Evolutionary conservation across 371 early-diverging fungal genomes (phyloP), one percentile per base, ranked within the genome.

Genomic region (Mucor racemosus): DNA sequence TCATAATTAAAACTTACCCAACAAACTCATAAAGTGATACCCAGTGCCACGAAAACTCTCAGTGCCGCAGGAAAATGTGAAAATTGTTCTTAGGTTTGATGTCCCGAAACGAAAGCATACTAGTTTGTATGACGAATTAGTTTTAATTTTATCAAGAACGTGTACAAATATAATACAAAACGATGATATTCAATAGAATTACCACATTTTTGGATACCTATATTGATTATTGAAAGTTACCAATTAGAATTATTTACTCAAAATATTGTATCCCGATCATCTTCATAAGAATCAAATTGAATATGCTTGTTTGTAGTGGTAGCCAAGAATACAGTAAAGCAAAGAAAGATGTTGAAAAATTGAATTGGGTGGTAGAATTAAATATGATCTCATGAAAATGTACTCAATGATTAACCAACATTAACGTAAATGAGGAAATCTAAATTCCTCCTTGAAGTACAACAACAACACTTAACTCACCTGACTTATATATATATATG

Each of bases 401-500:
- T 26, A 26, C 26, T 26, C 26, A 26, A 14, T 19, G 9, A 50
- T 50, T 50, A 53, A 21, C 26, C 53, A 21, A 53, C 53, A 53
- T 21, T 21, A 21, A 53, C 11, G 13, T 26, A 53, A 53, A 53
- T 53, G 31, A 53, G 38, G 5, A 53, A 31, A 31, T 13, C 53
- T 6, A 53, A 21, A 19, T 53, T 53, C 21, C 53, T 53, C 53
- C 53, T 53, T 53, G 53, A 53, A 53, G 19, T 14, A 53, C 53
- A 50, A 50, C 50, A 50, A 53, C 53, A 53, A 14, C 53, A 7
- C 38, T 38, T 38, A 53, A 36, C 36, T 36, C 34, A 57, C 38
- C 34, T 57, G 38, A 35, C 57, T 35, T 57, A 36, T 15, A 34
- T 19, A 35, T 19, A 35, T 35, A 35, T 57, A 57, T 36, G 38